Base-by-base conservation (phyloP, 192 early-diverging fungal genomes). In the Cladochytrium replicatum region DNA sequence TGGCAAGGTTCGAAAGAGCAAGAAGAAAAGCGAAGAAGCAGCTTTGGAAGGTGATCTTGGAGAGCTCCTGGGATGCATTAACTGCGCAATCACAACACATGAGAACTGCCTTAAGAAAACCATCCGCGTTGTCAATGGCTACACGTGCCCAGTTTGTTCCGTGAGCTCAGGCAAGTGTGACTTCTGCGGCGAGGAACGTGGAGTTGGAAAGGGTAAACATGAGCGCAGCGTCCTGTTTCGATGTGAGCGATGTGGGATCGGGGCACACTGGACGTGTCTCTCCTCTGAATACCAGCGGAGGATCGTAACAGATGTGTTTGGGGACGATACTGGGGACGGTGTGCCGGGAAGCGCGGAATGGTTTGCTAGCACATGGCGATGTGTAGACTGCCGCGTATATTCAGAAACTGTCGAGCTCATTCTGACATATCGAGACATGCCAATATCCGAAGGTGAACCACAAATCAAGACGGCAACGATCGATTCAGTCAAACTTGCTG, bases 381-480 rank as follows among this genome's bases (percentile, higher is more conserved):
- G 71, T 47, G 49, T 58, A 25, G 67, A 72, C 30, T 72, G 71
- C 40, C 32, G 46, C 21, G 51, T 54, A 22, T 69, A 60, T 58
- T 8, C 32, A 8, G 44, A 41, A 2, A 25, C 50, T 9, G 56
- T 64, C 2, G 64, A 65, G 15, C 31, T 27, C 8, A 63, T 70
- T 28, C 37, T 68, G 1, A 68, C 66, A 9, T 68, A 52, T 30
- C 28, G 62, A 13, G 56, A 55, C 56, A 6, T 38, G 23, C 17
- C 30, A 9, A 15, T 45, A n/a, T 54, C 32, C 4, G 44, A 6
- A n/a, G n/a, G n/a, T 19, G 13, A 9, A 11, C 9, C 19, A 37
- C 9, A 37, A 44, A 19, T 11, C 19, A 19, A 44, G 9, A 11
- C 43, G 32, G 32, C 17, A 13, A 11, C 43, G 13, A 13, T 11